phyloP scores from a whole-genome alignment of 2,329 filamentous ascomycete genomes.

The Rutstroemia sp. region DNA sequence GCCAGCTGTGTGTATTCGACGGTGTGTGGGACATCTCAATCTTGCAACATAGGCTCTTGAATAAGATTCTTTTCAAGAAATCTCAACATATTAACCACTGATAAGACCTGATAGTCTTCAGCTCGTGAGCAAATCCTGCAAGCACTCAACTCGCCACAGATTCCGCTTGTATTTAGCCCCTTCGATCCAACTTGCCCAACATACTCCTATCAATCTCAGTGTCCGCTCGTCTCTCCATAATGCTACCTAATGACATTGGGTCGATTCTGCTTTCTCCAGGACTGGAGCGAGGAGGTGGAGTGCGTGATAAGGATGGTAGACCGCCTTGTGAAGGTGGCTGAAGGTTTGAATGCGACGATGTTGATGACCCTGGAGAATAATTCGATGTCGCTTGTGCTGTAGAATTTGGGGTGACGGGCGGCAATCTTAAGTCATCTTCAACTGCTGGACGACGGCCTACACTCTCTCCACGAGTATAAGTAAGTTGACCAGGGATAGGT shows the following conservation, averaged over 20 bases:
- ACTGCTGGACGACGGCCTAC: conserved; percentile 17
- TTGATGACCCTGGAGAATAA: conserved; percentile 28
- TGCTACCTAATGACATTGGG: conserved; percentile 29
- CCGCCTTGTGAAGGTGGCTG: conserved; percentile 18
- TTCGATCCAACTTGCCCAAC: conserved; percentile 26
- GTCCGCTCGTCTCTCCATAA: conserved; percentile 28
- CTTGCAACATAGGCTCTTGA: no score
- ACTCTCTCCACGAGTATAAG: conserved; percentile 22
- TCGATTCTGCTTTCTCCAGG: conserved; percentile 23
- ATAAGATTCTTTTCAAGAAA: no score
- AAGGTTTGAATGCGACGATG: conserved; percentile 25
- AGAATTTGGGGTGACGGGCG: conserved; percentile 27
- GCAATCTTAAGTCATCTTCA: conserved; percentile 28
- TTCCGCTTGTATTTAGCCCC: conserved; percentile 15
- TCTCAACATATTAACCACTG: no score
- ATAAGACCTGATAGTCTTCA: not conserved
- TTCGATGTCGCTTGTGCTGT: conserved; percentile 17
- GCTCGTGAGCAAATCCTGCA: not conserved
- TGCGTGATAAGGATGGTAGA: conserved; percentile 23
- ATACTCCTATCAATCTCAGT: conserved; percentile 28
- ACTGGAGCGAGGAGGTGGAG: conserved; percentile 27
- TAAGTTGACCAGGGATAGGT: conserved; percentile 29
- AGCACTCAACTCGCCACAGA: not conserved
- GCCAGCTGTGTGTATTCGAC: no score
- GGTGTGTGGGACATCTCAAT: no score